These are phyloP conservation scores for Collybiopsis luxurians DNA, from an alignment of 768 basidiomycete species.

Conservation along the genomic window DNA sequence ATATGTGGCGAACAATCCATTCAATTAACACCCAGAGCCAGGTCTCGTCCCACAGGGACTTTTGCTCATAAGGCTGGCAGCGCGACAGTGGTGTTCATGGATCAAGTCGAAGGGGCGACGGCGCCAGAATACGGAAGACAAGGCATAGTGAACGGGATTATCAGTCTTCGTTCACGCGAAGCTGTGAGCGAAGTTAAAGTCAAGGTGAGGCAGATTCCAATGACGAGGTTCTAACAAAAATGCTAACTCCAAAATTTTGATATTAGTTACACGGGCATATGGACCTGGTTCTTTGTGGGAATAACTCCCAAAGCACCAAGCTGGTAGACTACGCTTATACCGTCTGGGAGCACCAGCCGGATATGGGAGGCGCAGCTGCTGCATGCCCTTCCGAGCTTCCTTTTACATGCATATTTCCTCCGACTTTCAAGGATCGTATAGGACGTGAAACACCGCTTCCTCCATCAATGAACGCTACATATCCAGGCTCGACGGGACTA, in stretches of 20 bases:
- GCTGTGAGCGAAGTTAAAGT: slow-evolving; percentile 40
- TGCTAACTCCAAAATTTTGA: not conserved
- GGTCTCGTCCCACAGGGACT: slow-evolving; percentile 32
- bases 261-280: slow-evolving; percentile 42
- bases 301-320: slow-evolving; percentile 30
- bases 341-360: slow-evolving; percentile 30
- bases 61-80: slow-evolving; percentile 38
- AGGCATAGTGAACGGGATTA: slow-evolving; percentile 36
- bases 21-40: slow-evolving; percentile 40
- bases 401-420: slow-evolving; percentile 9
- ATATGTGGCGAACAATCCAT: slow-evolving; percentile 50
- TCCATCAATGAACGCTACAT: slow-evolving; percentile 14
- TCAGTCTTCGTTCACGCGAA: slow-evolving; percentile 37
- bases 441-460: not conserved
- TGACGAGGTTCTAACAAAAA: no score
- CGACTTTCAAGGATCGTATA: slow-evolving; percentile 1
- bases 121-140: slow-evolving; percentile 46
- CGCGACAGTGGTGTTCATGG: slow-evolving; percentile 40
- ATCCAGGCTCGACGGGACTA: slow-evolving; percentile 28
- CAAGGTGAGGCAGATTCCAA: no score
- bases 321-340: slow-evolving; percentile 29
- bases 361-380: slow-evolving; percentile 11
- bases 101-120: slow-evolving; percentile 38
- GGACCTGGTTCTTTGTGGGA: slow-evolving; percentile 35
- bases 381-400: slow-evolving; percentile 24